Base-by-base conservation (phyloP, 306 rosid genomes). In the Dalbergia oliveri region DNA sequence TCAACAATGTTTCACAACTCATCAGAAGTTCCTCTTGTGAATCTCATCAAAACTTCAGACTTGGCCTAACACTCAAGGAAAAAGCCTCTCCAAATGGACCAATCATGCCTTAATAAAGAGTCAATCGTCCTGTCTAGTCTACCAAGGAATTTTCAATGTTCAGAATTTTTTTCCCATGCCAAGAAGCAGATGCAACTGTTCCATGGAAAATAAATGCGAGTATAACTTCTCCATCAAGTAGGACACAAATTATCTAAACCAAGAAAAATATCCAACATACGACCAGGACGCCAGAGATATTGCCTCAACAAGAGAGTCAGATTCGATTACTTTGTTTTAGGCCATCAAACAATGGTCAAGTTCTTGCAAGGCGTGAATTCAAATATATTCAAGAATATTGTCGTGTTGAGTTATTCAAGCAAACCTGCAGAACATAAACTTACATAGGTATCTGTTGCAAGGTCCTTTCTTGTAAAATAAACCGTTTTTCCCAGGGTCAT, bases 391-490 rank as follows among this genome's bases (percentile, higher is more conserved):
- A 63, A 18, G 39, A 0, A 11, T 37, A 72, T 18, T 6, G 2
- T 37, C 41, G 41, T 4, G 18, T 44, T 8, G 14, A 75, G 60
- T 47, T 23, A 58, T 13, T 21, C 21, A 58, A 45, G 61, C 37
- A 49, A 50, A 33, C 54, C 47, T 34, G 15, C 39, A 49, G 14
- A 19, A 15, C 21, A 23, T 23, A 72, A 33, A 59, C 7, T 57
- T 59, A 47, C 11, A 50, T 45, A n/a, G n/a, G 1, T 8, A 37
- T 14, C 23, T 69, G 9, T 67, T 53, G n/a, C 62, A 14, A 12
- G 31, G 66, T 53, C 49, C 45, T 68, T 79, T 57, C 64, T 26
- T 43, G 18, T 59, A 69, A 60, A 60, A 1, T 60, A 44, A 53
- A 73, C 69, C 37, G 31, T 54, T 54, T 71, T 50, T 31, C 44